Evolutionary conservation across 192 early-diverging fungal species (phyloP).

Genomic region (Coemansia sp.): DNA sequence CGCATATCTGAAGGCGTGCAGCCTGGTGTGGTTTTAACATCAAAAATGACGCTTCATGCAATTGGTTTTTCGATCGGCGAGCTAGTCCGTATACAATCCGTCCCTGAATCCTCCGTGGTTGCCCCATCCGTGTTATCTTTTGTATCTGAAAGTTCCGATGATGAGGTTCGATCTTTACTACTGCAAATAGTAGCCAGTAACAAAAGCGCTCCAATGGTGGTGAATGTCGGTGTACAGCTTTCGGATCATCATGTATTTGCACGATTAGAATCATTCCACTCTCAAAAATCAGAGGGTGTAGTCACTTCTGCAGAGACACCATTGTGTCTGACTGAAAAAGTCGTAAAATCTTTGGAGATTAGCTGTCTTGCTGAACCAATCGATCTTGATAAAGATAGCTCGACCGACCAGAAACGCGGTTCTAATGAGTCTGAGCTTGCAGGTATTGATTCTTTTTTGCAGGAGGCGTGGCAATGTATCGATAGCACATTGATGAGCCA

Average conservation of each 20-base stretch:
- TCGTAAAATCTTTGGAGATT: constrained; percentile 17
- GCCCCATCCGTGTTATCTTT: constrained; percentile 4
- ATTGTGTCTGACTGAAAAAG: constrained; percentile 7
- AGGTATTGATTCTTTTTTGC: constrained; percentile 30
- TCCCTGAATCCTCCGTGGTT: neutral
- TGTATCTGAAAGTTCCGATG: constrained; percentile 2
- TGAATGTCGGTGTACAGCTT: constrained; percentile 21
- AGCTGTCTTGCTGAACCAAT: neutral
- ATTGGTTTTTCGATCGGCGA: constrained; percentile 25
- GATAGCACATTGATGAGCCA: constrained; percentile 23
- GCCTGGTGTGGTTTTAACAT: constrained; percentile 36
- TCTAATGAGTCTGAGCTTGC: constrained; percentile 10
- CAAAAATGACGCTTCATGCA: constrained; percentile 1
- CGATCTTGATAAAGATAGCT: neutral
- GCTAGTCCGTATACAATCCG: constrained; percentile 26
- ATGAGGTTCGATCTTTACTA: neutral
- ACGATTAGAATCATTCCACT: constrained; percentile 11
- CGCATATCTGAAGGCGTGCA: constrained; percentile 21
- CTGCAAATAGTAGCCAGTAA: neutral
- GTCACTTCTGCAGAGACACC: constrained; percentile 10
- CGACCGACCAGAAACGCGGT: neutral
- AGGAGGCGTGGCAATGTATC: constrained; percentile 30
- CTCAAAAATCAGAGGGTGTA: neutral
- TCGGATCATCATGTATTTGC: constrained; percentile 9
- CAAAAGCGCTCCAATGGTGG: neutral